phyloP scores from a whole-genome alignment of 257 asterid genomes.

The Echium plantagineum region DNA sequence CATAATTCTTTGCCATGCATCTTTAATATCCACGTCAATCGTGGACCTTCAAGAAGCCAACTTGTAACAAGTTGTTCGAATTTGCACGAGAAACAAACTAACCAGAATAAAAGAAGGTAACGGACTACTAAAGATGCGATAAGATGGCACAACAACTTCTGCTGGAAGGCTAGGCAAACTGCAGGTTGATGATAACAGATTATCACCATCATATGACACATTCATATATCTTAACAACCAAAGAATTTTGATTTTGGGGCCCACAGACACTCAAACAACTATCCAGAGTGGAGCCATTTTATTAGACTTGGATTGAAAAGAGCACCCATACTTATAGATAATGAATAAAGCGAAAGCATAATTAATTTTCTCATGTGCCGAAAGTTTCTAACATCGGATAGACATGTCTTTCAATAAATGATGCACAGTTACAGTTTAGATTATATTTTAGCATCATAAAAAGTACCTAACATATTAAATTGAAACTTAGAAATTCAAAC shows the following conservation, averaged over 20 bases:
- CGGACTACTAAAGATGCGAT: conserved; percentile 1
- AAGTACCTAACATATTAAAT: no score
- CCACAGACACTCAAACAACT: background rate
- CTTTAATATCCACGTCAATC: background rate
- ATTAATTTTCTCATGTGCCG: background rate
- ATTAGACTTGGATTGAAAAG: background rate
- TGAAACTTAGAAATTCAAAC: no score
- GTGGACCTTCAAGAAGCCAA: background rate
- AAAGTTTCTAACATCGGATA: background rate
- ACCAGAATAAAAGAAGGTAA: conserved; percentile 1
- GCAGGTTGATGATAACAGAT: background rate
- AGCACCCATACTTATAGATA: no score
- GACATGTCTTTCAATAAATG: background rate
- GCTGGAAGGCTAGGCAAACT: background rate
- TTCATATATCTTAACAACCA: background rate
- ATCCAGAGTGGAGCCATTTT: background rate
- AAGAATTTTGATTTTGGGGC: background rate
- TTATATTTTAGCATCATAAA: no score
- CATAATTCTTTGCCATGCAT: background rate
- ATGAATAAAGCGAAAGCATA: background rate
- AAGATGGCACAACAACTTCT: background rate
- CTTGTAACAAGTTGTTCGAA: conserved; percentile 3
- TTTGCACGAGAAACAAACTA: conserved; percentile 2
- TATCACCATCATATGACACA: background rate
- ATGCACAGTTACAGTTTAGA: background rate